phyloP scores from a whole-genome alignment of 495 filamentous ascomycete species.

The Aspergillus cavernicola region DNA sequence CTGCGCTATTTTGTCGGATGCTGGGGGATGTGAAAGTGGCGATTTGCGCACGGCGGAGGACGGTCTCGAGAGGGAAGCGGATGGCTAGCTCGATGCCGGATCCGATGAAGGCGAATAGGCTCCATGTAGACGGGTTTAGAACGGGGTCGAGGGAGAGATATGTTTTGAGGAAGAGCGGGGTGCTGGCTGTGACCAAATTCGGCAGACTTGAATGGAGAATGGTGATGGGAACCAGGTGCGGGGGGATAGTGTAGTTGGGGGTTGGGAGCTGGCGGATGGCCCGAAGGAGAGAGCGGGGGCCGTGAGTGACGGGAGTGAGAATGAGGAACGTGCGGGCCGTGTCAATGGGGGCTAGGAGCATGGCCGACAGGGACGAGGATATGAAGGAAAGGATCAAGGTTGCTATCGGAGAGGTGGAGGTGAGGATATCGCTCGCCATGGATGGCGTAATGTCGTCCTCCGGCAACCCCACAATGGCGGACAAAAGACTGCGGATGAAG shows the following conservation, averaged over 20 bases:
- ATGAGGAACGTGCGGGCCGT: constrained; percentile 85
- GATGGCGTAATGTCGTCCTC: constrained; percentile 62
- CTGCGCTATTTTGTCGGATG: constrained; percentile 53
- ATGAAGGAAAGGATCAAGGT: constrained; percentile 77
- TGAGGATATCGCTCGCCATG: constrained; percentile 57
- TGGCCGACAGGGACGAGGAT: constrained; percentile 72
- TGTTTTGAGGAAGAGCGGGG: constrained; percentile 75
- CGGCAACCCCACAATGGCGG: constrained; percentile 77
- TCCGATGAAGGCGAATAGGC: constrained; percentile 69
- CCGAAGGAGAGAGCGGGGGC: constrained; percentile 68
- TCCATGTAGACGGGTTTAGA: constrained; percentile 74
- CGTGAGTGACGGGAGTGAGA: constrained; percentile 69
- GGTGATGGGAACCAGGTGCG: constrained; percentile 72
- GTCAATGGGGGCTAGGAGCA: constrained; percentile 82
- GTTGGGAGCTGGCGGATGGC: constrained; percentile 69
- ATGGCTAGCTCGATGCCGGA: constrained; percentile 76
- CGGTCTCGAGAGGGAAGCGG: constrained; percentile 86
- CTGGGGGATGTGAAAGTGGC: constrained; percentile 52
- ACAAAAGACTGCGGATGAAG: constrained; percentile 79
- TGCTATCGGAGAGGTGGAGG: constrained; percentile 67
- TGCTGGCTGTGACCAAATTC: constrained; percentile 70
- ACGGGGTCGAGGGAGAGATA: constrained; percentile 77
- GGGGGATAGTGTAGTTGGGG: constrained; percentile 64
- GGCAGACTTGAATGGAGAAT: constrained; percentile 80
- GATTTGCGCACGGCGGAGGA: constrained; percentile 83